These are phyloP conservation scores for Rubia tinctorum DNA, from an alignment of 305 asterid species.

Conservation along the genomic window DNA sequence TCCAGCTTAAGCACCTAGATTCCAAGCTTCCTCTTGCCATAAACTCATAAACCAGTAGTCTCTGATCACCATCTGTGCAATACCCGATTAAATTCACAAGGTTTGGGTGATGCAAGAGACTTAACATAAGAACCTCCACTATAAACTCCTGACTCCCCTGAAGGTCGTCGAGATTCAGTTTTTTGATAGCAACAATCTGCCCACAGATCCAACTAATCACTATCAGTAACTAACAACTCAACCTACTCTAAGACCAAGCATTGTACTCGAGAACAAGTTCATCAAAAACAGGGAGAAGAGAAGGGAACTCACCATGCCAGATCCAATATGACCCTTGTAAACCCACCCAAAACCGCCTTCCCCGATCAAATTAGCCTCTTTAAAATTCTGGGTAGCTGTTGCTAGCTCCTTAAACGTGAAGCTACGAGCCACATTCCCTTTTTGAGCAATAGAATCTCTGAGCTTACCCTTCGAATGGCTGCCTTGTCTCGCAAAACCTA, in stretches of 20 bases:
- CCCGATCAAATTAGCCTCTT: constrained; percentile 74
- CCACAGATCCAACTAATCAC: constrained; percentile 16
- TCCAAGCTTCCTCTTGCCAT: constrained; percentile 94
- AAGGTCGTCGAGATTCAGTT: constrained; percentile 75
- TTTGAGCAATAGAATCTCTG: constrained; percentile 32
- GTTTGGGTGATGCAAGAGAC: constrained; percentile 73
- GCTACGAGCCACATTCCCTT: constrained; percentile 51
- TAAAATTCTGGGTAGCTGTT: constrained; percentile 67
- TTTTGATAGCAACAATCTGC: constrained; percentile 80
- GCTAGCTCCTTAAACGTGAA: constrained; percentile 87
- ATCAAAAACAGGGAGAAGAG: constrained; percentile 15
- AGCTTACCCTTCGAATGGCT: constrained; percentile 25
- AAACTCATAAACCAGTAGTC: constrained; percentile 81
- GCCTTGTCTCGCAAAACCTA: constrained; percentile 25
- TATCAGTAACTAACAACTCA: not conserved
- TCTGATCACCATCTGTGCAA: constrained; percentile 81
- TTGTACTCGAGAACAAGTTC: not conserved
- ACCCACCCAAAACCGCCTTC: constrained; percentile 97
- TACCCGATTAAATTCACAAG: constrained; percentile 83
- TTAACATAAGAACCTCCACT: constrained; percentile 83
- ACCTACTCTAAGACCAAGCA: not conserved
- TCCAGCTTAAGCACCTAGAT: constrained; percentile 18
- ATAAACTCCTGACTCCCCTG: constrained; percentile 91
- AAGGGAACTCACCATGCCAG: constrained; percentile 51
- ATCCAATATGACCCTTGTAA: constrained; percentile 69